Conservation (phyloP, 306 rosid genomes). For the Trichosanthes cucumerina region DNA sequence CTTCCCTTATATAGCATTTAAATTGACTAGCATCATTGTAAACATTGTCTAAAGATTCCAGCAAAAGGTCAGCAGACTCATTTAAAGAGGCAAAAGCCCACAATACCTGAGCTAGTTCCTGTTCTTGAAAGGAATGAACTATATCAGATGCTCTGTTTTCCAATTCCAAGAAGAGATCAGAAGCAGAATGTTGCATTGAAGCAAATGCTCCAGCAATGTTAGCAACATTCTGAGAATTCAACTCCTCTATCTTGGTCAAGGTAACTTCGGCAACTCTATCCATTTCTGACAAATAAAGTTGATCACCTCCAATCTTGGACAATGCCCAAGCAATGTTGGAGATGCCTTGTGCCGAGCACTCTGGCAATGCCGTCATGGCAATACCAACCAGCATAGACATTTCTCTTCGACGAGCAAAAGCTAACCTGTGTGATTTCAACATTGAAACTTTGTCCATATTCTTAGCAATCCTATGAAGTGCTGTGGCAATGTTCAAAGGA, state of each 20-base stretch:
- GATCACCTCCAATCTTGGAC: slow-evolving; percentile 88
- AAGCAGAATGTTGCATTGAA: slow-evolving; percentile 81
- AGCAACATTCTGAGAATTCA: slow-evolving; percentile 85
- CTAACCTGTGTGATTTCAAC: slow-evolving; percentile 57
- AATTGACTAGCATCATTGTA: slow-evolving; percentile 36
- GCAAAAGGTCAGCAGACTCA: slow-evolving; percentile 49
- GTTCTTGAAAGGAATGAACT: slow-evolving; percentile 70
- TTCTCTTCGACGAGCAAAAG: slow-evolving; percentile 80
- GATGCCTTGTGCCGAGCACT: slow-evolving; percentile 83
- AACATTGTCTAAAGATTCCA: slow-evolving; percentile 55
- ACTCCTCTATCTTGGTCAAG: slow-evolving; percentile 53
- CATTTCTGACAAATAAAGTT: slow-evolving; percentile 85
- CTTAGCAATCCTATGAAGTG: slow-evolving; percentile 91
- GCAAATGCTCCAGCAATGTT: slow-evolving; percentile 90
- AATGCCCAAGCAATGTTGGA: slow-evolving; percentile 85
- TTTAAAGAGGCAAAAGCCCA: slow-evolving; percentile 89
- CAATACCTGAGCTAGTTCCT: slow-evolving; percentile 83
- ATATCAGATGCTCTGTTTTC: slow-evolving; percentile 52
- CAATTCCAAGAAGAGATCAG: slow-evolving; percentile 61
- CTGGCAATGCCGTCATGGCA: slow-evolving; percentile 76
- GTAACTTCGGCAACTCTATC: slow-evolving; percentile 91
- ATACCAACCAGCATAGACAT: slow-evolving; percentile 85
- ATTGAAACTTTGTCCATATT: slow-evolving; percentile 79
- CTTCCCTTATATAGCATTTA: slow-evolving; percentile 22
- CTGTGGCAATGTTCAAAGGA: slow-evolving; percentile 83